phyloP scores from a whole-genome alignment of 345 rosid species.

The Geranium rotundifolium region DNA sequence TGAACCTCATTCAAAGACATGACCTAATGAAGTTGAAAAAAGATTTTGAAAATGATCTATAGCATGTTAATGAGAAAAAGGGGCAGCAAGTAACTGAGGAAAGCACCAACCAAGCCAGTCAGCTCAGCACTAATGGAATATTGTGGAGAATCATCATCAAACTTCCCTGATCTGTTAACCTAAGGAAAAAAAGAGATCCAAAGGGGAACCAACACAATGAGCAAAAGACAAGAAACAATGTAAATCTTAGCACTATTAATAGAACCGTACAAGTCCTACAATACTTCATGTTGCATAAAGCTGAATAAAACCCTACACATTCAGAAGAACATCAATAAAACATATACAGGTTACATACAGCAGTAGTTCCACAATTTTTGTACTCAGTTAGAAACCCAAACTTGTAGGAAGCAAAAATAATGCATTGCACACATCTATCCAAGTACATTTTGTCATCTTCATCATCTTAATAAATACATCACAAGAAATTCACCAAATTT shows the following conservation, averaged over 20 bases:
- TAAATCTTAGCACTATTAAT: not conserved
- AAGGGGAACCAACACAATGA: not conserved
- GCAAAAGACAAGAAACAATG: not conserved
- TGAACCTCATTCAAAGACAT: conserved; percentile 62
- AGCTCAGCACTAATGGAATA: conserved; percentile 60
- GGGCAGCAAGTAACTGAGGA: conserved; percentile 4
- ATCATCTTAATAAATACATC: not conserved
- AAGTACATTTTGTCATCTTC: not conserved
- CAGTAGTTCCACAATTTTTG: not conserved
- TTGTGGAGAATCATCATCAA: conserved; percentile 60
- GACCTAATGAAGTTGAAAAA: conserved; percentile 26
- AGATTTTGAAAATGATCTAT: conserved; percentile 5
- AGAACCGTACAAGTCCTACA: not conserved
- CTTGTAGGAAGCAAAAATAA: not conserved
- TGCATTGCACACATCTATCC: not conserved
- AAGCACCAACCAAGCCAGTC: conserved; percentile 52
- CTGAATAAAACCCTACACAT: too few species aligned
- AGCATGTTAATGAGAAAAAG: not conserved
- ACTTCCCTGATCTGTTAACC: conserved; percentile 73
- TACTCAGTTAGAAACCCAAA: not conserved
- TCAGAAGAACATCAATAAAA: conserved; percentile 3
- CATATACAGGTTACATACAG: not conserved
- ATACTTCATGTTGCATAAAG: not conserved
- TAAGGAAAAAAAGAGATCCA: conserved; percentile 14
- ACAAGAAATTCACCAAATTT: not conserved